Evolutionary conservation across 2,329 filamentous ascomycete genomes (phyloP), one percentile per base, ranked within the genome.

Genomic region (Aspergillus clavatus): DNA sequence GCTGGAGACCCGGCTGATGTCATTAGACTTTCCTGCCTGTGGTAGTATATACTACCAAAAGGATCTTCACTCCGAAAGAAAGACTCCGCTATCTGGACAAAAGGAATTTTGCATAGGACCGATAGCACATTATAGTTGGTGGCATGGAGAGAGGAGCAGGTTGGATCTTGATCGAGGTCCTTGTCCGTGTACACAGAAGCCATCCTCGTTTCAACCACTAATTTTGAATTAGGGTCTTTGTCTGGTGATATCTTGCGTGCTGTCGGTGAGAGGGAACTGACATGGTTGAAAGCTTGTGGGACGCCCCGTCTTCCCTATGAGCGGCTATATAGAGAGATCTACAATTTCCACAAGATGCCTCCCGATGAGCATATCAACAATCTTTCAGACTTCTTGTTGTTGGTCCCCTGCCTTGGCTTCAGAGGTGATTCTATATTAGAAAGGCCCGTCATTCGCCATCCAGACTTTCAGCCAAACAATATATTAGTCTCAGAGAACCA

Each of bases 391-490:
- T 56, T 54, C 31, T 40, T 56, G 1, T 27, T 38, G 5, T 18
- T 57, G 10, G 40, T 37, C 8, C 40, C 37, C n/a, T 47, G 48
- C 39, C 33, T 58, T 18, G 43, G 48, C 7, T 48, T 42, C 42
- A 37, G 35, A n/a, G 5, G 10, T 3, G 35, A 44, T 11, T 39
- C 40, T 19, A 22, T 26, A 19, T 40, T 56, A 1, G 37, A 53
- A 26, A 23, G 38, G 24, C 57, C 58, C 5, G 48, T 49, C 23
- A 37, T 62, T 3, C 51, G 57, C 7, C 55, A 62, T 38, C 59
- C 59, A 6, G 57, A 62, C 47, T 50, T 62, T 35, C 49, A 48
- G 44, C 65, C 58, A 6, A 57, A 55, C 31, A 65, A 65, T 40
- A 57, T 63, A 8, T 60, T 65, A 22, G 50, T 64, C 2, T 53